Base-by-base conservation (phyloP, 352 stramenopile species). In the Globisporangium cystogenes region DNA sequence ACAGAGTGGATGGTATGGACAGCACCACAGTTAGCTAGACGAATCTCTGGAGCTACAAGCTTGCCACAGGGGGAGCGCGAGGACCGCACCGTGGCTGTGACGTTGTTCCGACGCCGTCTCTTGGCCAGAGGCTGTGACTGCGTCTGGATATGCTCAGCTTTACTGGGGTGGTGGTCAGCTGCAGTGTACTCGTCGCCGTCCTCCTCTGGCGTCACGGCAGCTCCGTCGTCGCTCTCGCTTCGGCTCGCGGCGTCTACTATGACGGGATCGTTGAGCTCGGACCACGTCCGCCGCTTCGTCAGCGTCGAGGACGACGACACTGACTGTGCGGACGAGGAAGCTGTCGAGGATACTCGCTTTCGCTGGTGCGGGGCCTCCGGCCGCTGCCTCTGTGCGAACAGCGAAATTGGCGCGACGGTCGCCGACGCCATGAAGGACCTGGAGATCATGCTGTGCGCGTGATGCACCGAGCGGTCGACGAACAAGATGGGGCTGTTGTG, bases 81-180 rank as follows among this genome's bases (percentile, higher is more conserved):
- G n/a, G n/a, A n/a, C n/a, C 49, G 8, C 44, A 48, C 49, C 1
- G 49, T 55, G 27, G 49, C 49, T 14, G 37, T 48, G 35, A 55
- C 41, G 49, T 45, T 55, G 49, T 55, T 55, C 10, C 49, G 49
- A 5, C 49, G 49, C 6, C 49, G 49, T 10, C 31, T 45, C 49
- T 55, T 55, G 20, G 36, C 48, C 18, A 11, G 31, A 15, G 31
- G 31, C 1, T 35, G 36, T n/a, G 26, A 20, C 45, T 51, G 45
- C 16, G 26, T 20, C 18, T 51, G 45, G 2, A 16, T 11, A 24
- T n/a, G 12, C 5, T n/a, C 29, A 27, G 26, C 18, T 20, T 51
- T 16, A 40, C 16, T 23, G 18, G 27, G 2, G 45, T 8, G 29
- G 3, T 26, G 20, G 29, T 37, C 14, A 7, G 7, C 15, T 20